Base-by-base conservation (phyloP, 1,284 basidiomycete species). In the Ganoderma resinaceum region DNA sequence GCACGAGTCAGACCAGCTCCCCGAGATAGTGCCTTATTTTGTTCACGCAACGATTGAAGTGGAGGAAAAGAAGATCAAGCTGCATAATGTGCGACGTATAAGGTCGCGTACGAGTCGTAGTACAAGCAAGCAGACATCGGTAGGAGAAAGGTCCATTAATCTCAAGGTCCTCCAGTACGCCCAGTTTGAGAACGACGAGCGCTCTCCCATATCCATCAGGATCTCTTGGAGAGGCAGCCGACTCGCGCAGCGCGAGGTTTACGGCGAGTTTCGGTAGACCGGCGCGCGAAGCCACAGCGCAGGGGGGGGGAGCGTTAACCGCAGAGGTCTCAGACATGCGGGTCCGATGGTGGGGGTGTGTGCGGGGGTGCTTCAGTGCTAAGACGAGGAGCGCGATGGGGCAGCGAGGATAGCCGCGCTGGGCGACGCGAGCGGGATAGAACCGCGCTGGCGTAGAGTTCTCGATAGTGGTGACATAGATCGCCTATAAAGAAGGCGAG, bases 121-220 rank as follows among this genome's bases (percentile, higher is more conserved):
- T 35, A 35, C n/a, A 38, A 3, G 9, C 14, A 38, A 38, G 37
- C 37, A 12, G n/a, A n/a, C n/a, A n/a, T n/a, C n/a, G n/a, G n/a
- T n/a, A n/a, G n/a, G n/a, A n/a, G n/a, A n/a, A n/a, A n/a, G n/a
- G n/a, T n/a, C n/a, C n/a, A n/a, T n/a, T n/a, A 11, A 3, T 38
- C 14, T 14, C 40, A 42, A 42, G 12, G 16, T 42, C 40, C 40
- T 42, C 3, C 16, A 2, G 16, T 6, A 42, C 6, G 40, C 3
- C 40, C 16, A 14, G n/a, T n/a, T 42, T 3, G 16, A 16, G 16
- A 29, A 11, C 4, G 23, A 1, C 12, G 7, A 42, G 16, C 18
- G 53, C 3, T 33, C 53, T 55, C 37, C 53, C 53, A 55, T 55
- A 55, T 55, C 53, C 53, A 33, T 33, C 53, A 55, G 53, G 53